Percentiles rank a stretch among this genome's conserved stretches.
Evolutionary conservation across 2,329 filamentous ascomycete species (phyloP).

Genomic region (Diaporthe amygdali): DNA sequence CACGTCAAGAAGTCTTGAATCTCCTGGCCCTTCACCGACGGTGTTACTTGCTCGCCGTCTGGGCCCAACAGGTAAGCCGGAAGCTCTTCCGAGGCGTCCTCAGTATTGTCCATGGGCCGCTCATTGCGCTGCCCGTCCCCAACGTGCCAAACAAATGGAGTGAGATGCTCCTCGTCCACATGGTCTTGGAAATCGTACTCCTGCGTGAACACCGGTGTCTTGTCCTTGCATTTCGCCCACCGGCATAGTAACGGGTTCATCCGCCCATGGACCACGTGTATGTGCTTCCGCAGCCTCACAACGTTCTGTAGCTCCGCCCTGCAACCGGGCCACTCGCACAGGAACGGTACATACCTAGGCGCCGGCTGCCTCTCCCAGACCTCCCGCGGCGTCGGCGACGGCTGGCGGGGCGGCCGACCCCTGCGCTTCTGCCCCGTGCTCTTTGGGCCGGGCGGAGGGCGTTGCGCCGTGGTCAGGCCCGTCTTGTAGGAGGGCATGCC

Average conservation of each 20-base stretch:
- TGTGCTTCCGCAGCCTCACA: conserved; percentile 61
- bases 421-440: conserved; percentile 30
- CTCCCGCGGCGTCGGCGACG: conserved; percentile 22
- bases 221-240: conserved; percentile 47
- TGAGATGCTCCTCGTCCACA: conserved; percentile 58
- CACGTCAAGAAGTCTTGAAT: conserved; percentile 54
- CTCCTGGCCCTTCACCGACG: conserved; percentile 57
- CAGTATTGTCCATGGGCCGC: conserved; percentile 17
- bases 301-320: conserved; percentile 67
- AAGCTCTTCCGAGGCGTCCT: conserved; percentile 30
- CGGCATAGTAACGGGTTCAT: conserved; percentile 34
- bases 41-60: conserved; percentile 62
- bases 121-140: conserved; percentile 63
- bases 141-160: conserved; percentile 60
- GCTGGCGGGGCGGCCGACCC: conserved; percentile 30
- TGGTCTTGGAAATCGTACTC: conserved; percentile 50
- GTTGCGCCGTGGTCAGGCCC: not conserved
- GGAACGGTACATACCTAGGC: conserved; percentile 53
- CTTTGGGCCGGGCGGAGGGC: not conserved
- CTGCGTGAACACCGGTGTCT: conserved; percentile 26
- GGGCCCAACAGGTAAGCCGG: conserved; percentile 58
- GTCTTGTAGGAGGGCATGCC: conserved; percentile 25
- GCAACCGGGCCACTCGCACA: conserved; percentile 66
- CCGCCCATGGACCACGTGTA: conserved; percentile 54
- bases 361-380: conserved; percentile 35